Conservation (phyloP, 768 basidiomycete species). For the Psilocybe cyanescens region DNA sequence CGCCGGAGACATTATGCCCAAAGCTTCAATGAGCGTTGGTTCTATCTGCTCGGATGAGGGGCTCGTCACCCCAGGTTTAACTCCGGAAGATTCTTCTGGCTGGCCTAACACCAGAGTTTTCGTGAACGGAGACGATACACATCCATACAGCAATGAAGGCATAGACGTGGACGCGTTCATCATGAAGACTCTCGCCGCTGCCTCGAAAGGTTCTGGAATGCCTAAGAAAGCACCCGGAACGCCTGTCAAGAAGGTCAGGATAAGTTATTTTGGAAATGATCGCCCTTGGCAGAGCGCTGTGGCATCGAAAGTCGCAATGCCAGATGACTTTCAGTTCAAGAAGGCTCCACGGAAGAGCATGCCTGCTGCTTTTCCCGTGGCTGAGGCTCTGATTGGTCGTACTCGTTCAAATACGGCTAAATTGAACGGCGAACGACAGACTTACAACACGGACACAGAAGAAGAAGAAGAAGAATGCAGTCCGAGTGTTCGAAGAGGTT, state of each 20-base stretch:
- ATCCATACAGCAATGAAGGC: conserved; percentile 24
- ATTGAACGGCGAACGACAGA: conserved; percentile 38
- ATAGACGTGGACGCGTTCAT: conserved; percentile 73
- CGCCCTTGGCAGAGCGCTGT: conserved; percentile 86
- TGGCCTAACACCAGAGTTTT: conserved; percentile 61
- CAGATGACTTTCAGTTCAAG: conserved; percentile 49
- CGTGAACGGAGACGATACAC: conserved; percentile 44
- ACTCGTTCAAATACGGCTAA: conserved; percentile 24
- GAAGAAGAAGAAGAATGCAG: conserved; percentile 71
- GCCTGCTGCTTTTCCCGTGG: conserved; percentile 67
- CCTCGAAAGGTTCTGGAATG: conserved; percentile 50
- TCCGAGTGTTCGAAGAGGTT: conserved; percentile 55
- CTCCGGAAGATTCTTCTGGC: conserved; percentile 55
- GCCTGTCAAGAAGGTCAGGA: conserved; percentile 78
- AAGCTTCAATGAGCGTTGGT: conserved; percentile 64
- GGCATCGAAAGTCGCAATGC: conserved; percentile 63
- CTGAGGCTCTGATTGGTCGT: conserved; percentile 15
- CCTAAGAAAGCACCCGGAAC: conserved; percentile 77
- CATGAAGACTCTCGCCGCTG: conserved; percentile 64
- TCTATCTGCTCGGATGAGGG: conserved; percentile 67
- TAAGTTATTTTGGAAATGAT: conserved; percentile 55
- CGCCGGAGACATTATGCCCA: conserved; percentile 45
- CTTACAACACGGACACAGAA: conserved; percentile 54
- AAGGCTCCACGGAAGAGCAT: conserved; percentile 71
- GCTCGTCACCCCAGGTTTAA: conserved; percentile 70